Evolutionary conservation across 306 rosid genomes (phyloP).

Genomic region (Lathyrus aphaca): DNA sequence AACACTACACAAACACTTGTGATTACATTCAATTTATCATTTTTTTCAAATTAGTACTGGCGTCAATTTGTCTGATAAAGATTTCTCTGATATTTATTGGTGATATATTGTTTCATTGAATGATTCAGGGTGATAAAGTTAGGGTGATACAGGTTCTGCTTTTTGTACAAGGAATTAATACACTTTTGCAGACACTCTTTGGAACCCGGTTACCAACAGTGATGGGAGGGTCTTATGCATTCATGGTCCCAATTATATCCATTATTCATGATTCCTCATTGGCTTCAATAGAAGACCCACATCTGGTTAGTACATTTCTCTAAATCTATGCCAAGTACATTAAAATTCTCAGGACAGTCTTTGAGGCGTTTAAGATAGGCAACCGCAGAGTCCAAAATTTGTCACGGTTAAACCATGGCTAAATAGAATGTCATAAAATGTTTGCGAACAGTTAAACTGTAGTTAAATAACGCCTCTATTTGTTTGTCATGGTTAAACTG

Average conservation of each 20-base stretch:
- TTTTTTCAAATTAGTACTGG: no score
- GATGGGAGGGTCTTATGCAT: conserved; percentile 94
- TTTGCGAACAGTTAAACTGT: no score
- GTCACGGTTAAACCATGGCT: no score
- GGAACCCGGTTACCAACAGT: conserved; percentile 98
- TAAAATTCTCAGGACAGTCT: no score
- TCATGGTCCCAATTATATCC: conserved; percentile 95
- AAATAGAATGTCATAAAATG: no score
- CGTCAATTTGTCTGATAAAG: no score
- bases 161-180: conserved; percentile 90
- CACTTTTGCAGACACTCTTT: conserved; percentile 91
- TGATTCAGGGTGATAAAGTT: conserved; percentile 87
- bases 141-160: conserved; percentile 95
- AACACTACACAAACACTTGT: no score
- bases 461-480: no score
- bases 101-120: conserved; percentile 25
- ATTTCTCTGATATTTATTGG: not conserved
- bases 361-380: no score
- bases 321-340: conserved; percentile 5
- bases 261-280: conserved; percentile 80
- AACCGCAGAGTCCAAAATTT: no score
- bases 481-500: no score
- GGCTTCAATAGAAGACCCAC: conserved; percentile 67
- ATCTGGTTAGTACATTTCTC: conserved; percentile 60
- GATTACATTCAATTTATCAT: no score